Base-by-base conservation (phyloP, 176 grass and related monocot species). In the Echinochloa phyllopogon region DNA sequence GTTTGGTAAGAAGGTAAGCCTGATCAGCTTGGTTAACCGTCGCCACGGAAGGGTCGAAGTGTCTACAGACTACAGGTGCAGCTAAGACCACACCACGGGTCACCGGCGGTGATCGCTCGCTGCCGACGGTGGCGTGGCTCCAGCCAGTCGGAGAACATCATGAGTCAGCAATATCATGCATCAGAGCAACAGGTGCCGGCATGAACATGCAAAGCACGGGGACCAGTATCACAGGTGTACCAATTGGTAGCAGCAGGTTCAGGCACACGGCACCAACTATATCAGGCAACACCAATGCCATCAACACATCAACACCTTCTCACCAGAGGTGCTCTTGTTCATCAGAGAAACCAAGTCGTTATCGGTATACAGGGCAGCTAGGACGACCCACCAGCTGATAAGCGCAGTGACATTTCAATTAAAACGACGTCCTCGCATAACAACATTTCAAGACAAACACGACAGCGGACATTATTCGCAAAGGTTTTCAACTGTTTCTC, bases 311-410 rank as follows among this genome's bases (percentile, higher is more conserved):
- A 6, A 6, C 20, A 36, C 45, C 85, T n/a, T n/a, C n/a, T 81
- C 50, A 73, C 11, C 12, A 65, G 66, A 86, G 72, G 58, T 78
- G 65, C 25, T 71, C 29, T 33, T 33, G 29, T 33, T 82, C 37
- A 41, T 71, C 82, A 9, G 16, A 47, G 37, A 40, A 40, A 20
- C 0, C 0, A 3, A 49, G 78, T 58, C 78, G 17, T 73, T 83
- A 50, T 74, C 79, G 58, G 48, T 58, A 79, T 25, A 56, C n/a
- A 0, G 67, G 21, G 25, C 60, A n/a, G 29, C 61, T 25, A 61
- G 58, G 23, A 61, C 67, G 83, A 83, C 57, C 41, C 39, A 65
- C 25, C 51, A 61, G 58, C 29, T 15, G 77, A 85, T 63, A 79
- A 83, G 74, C 0, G 47, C 16, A 3, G 14, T 4, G 4, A 60